phyloP scores from a whole-genome alignment of 2,329 filamentous ascomycete genomes.

The Fusarium bulbicola region DNA sequence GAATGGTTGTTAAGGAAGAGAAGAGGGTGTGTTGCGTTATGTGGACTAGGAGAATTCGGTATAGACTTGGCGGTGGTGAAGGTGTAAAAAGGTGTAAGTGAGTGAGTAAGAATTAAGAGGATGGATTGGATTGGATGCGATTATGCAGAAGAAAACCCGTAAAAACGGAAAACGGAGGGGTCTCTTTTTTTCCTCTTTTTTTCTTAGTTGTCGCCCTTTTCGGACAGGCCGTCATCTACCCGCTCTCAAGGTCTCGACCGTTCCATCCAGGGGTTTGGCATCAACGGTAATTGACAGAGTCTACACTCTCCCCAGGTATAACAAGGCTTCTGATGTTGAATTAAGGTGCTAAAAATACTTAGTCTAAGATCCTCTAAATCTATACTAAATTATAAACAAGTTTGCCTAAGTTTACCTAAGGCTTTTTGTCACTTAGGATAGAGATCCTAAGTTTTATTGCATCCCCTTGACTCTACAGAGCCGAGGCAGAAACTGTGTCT shows the following conservation, averaged over 20 bases:
- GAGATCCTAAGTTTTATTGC: too few species aligned
- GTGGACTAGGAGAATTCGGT: constrained; percentile 4
- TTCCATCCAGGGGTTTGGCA: constrained; percentile 12
- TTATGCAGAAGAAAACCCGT: constrained; percentile 4
- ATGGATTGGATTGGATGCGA: constrained; percentile 6
- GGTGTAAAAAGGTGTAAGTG: constrained; percentile 6
- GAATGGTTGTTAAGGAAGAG: constrained; percentile 2
- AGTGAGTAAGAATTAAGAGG: constrained; percentile 13
- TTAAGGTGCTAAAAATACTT: too few species aligned
- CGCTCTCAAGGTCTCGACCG: constrained; percentile 28
- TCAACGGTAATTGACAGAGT: neutral
- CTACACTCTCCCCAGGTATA: neutral
- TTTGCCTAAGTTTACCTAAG: too few species aligned
- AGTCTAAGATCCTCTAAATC: too few species aligned
- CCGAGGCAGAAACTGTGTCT: neutral
- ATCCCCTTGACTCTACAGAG: neutral
- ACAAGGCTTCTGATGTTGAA: too few species aligned
- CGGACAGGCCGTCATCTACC: constrained; percentile 31
- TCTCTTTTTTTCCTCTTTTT: neutral
- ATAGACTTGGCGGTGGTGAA: constrained; percentile 31
- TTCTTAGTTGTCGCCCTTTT: constrained; percentile 20
- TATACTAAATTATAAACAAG: too few species aligned
- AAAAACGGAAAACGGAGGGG: constrained; percentile 34
- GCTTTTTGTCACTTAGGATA: too few species aligned
- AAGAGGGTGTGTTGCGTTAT: neutral